phyloP scores from a whole-genome alignment of 2,329 filamentous ascomycete species.

The Xylariaceae sp. region DNA sequence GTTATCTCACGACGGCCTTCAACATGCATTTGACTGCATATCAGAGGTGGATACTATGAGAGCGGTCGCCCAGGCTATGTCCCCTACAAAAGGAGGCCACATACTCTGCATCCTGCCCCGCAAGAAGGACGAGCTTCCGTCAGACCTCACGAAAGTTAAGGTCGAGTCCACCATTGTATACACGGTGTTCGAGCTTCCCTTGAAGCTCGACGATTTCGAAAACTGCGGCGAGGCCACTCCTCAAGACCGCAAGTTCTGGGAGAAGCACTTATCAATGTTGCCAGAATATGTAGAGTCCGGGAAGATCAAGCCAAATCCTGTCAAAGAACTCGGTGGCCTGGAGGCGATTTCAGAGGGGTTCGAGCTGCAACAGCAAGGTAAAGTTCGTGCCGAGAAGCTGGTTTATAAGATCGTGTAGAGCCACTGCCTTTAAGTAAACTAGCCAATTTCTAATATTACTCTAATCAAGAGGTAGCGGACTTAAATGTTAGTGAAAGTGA shows the following conservation, averaged over 20 bases:
- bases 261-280: slow-evolving; percentile 41
- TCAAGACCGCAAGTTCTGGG: slow-evolving; percentile 41
- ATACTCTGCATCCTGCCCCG: slow-evolving; percentile 35
- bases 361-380: slow-evolving; percentile 37
- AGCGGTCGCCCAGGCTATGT: slow-evolving; percentile 35
- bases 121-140: slow-evolving; percentile 24
- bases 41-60: slow-evolving; percentile 34
- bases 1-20: slow-evolving; percentile 63
- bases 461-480: too few species aligned
- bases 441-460: too few species aligned
- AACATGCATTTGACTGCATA: slow-evolving; percentile 41
- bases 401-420: slow-evolving; percentile 41
- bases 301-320: slow-evolving; percentile 40
- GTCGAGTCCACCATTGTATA: slow-evolving; percentile 43
- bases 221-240: slow-evolving; percentile 39
- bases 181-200: slow-evolving; percentile 39
- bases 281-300: slow-evolving; percentile 37
- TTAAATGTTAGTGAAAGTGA: too few species aligned
- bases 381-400: slow-evolving; percentile 42
- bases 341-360: slow-evolving; percentile 39
- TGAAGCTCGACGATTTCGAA: slow-evolving; percentile 35
- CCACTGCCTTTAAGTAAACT: too few species aligned
- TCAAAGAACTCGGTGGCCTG: slow-evolving; percentile 38
- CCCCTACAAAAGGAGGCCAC: slow-evolving; percentile 40
- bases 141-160: slow-evolving; percentile 36